phyloP scores from a whole-genome alignment of 129 eudicot genomes.

The Ambrosia trifida region DNA sequence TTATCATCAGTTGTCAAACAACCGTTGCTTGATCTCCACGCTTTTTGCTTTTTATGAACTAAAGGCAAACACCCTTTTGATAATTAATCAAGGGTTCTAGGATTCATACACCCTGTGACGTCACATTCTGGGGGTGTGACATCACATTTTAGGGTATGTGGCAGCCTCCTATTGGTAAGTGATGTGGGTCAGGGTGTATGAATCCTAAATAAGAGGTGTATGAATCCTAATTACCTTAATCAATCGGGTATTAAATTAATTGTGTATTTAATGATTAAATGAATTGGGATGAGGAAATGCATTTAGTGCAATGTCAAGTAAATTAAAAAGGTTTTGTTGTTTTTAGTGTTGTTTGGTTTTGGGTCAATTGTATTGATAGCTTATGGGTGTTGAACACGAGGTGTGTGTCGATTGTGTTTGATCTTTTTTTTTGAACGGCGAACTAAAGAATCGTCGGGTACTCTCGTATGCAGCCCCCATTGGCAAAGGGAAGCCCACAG shows the following conservation, averaged over 20 bases:
- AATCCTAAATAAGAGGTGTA: no score
- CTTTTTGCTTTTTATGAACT: conserved; percentile 67
- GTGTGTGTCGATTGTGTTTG: conserved; percentile 48
- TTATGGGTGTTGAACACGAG: conserved; percentile 80
- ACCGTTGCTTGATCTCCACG: conserved; percentile 60
- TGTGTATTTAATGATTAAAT: background rate
- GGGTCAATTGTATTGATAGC: conserved; percentile 58
- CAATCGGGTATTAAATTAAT: background rate
- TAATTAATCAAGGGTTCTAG: no score
- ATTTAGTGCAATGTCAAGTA: conserved; percentile 95
- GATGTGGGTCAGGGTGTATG: no score
- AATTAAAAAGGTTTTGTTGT: conserved; percentile 69
- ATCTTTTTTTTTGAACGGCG: no score
- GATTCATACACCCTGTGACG: no score
- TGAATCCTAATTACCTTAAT: no score
- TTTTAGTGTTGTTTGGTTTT: conserved; percentile 90
- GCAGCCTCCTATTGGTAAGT: no score
- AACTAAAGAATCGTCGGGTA: no score
- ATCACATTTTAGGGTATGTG: no score
- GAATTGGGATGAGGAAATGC: conserved; percentile 51
- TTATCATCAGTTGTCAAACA: conserved; percentile 31
- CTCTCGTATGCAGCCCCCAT: no score
- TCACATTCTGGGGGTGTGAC: no score
- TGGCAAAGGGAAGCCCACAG: no score
- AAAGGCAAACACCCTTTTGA: conserved; percentile 37